phyloP scores from a whole-genome alignment of 2,329 filamentous ascomycete species.

The Epichloe bromicola region DNA sequence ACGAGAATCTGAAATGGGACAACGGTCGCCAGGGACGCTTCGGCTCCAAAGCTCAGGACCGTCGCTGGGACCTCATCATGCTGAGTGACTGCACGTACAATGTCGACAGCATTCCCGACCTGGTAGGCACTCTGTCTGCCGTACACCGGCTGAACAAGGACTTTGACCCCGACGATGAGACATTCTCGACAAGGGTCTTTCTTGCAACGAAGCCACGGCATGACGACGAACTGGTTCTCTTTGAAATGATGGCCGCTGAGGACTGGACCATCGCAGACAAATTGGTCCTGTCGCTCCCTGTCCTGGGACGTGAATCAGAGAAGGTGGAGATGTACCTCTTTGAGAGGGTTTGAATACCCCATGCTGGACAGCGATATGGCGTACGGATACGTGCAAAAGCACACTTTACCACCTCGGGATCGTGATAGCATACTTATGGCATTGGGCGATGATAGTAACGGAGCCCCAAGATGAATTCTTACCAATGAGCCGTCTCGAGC shows the following conservation, averaged over 20 bases:
- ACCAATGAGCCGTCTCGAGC: no score
- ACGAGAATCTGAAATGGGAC: slow-evolving; percentile 46
- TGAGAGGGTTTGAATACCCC: slow-evolving; percentile 17
- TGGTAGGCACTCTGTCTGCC: slow-evolving; percentile 39
- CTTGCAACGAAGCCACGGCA: slow-evolving; percentile 45
- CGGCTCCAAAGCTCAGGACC: slow-evolving; percentile 24
- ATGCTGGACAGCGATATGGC: no score
- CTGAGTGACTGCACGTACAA: slow-evolving; percentile 52
- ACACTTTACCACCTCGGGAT: no score
- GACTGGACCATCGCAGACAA: slow-evolving; percentile 32
- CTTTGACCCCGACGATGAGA: slow-evolving; percentile 9
- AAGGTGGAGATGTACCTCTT: slow-evolving; percentile 41
- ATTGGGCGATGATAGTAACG: no score
- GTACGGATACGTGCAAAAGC: no score
- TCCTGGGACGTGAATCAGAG: slow-evolving; percentile 30
- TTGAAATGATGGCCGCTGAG: slow-evolving; percentile 30
- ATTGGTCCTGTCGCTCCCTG: slow-evolving; percentile 30
- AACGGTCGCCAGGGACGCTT: slow-evolving; percentile 33
- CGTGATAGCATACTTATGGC: no score
- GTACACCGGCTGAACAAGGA: slow-evolving; percentile 27
- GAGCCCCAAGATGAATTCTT: no score
- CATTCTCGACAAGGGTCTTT: slow-evolving; percentile 30
- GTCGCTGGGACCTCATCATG: slow-evolving; percentile 38
- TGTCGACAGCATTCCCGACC: slow-evolving; percentile 38
- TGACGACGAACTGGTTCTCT: slow-evolving; percentile 36